Base-by-base conservation (phyloP, 257 asterid genomes). In the Gentiana straminea region DNA sequence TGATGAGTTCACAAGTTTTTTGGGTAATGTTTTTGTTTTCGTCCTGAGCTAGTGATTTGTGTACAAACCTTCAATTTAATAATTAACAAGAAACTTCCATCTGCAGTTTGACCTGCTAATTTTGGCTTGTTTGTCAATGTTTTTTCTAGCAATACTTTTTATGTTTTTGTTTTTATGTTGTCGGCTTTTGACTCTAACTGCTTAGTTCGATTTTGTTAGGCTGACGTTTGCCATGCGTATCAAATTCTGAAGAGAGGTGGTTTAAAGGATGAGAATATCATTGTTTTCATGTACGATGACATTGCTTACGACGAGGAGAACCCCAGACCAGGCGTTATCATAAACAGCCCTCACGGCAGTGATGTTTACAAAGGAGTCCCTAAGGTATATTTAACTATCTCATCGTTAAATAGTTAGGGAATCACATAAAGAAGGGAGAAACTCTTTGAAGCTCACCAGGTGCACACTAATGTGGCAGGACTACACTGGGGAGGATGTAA, bases 201-300 rank as follows among this genome's bases (percentile, higher is more conserved):
- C 5, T 61, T 8, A 5, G n/a, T 13, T 9, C 1, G 4, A 52
- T 47, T 77, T 60, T 65, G 59, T 41, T 56, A 91, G 96, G 98
- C 98, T 46, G 98, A 91, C 69, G 81, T 87, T n/a, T 91, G 98
- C 63, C 98, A 91, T 64, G 96, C 98, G 8, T 91, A 87, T 74
- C 96, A 91, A 79, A 68, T 84, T 60, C 70, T 91, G 33, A 87
- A 76, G 79, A 76, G 49, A 64, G 96, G 96, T 36, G 98, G 98
- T 61, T 82, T 91, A 56, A 91, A 83, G 68, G 96, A 91, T 65
- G 98, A 91, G 66, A 91, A 91, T 43, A 91, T 89, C 58, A 61
- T 89, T 38, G 96, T 89, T 36, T 80, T 89, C 61, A 89, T 86
- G 95, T 84, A 86, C 34, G 98, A 91, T 68, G 98, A 91, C 73